phyloP scores from a whole-genome alignment of 2,329 filamentous ascomycete genomes.

The Graphiopsis chlorocephala region DNA sequence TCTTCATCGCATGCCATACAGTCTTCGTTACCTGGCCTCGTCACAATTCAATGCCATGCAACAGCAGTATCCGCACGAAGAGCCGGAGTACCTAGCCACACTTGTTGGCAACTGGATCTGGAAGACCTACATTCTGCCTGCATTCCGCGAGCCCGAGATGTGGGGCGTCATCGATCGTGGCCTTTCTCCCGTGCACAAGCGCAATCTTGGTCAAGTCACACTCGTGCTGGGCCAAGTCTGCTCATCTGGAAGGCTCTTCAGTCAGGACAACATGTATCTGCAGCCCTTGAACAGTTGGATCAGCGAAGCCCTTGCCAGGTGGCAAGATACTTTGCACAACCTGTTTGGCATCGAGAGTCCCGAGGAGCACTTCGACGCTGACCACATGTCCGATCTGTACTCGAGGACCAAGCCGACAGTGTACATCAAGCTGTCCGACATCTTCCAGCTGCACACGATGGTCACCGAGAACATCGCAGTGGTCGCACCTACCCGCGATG shows the following conservation, averaged over 20 bases:
- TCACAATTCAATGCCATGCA: slow-evolving; percentile 80
- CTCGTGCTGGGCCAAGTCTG: slow-evolving; percentile 90
- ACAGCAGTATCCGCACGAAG: slow-evolving; percentile 74
- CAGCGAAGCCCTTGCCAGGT: slow-evolving; percentile 75
- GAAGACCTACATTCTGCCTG: slow-evolving; percentile 89
- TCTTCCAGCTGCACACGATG: slow-evolving; percentile 92
- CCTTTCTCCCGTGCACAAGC: slow-evolving; percentile 85
- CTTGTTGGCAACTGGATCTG: slow-evolving; percentile 88
- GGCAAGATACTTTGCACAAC: slow-evolving; percentile 71
- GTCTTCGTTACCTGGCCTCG: slow-evolving; percentile 80
- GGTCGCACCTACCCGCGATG: slow-evolving; percentile 78
- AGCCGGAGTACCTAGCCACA: slow-evolving; percentile 74
- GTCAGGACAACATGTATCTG: slow-evolving; percentile 90
- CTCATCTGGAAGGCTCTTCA: slow-evolving; percentile 83
- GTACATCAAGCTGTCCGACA: slow-evolving; percentile 99
- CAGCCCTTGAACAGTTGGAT: slow-evolving; percentile 93
- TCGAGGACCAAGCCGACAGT: slow-evolving; percentile 93
- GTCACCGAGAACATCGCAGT: slow-evolving; percentile 73
- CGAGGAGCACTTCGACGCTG: slow-evolving; percentile 92
- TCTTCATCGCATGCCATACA: slow-evolving; percentile 86
- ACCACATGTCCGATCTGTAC: slow-evolving; percentile 97
- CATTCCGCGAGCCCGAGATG: slow-evolving; percentile 83
- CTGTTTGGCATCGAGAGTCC: slow-evolving; percentile 81
- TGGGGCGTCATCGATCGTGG: slow-evolving; percentile 89
- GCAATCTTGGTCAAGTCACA: slow-evolving; percentile 83